Conservation (phyloP, 1,284 basidiomycete genomes). For the Tausonia pullulans region DNA sequence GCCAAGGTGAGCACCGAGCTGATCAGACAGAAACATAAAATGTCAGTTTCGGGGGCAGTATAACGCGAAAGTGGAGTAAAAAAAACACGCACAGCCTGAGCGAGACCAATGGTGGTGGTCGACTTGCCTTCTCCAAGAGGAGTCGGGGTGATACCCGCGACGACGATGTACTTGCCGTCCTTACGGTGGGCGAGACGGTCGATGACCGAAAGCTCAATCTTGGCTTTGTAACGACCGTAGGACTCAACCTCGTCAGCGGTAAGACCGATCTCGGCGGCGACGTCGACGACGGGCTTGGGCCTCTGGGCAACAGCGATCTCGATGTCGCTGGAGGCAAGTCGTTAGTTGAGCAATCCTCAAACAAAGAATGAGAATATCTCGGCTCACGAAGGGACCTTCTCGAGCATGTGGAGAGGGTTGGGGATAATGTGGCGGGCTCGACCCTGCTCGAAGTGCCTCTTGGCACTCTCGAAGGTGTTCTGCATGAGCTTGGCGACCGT, state of each 20-base stretch:
- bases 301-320: conserved; percentile 92
- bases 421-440: conserved; percentile 56
- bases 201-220: conserved; percentile 82
- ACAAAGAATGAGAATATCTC: neutral
- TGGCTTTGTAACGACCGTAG: conserved; percentile 95
- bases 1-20: conserved; percentile 79
- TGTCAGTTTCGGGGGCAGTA: too few relatives aligned
- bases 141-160: conserved; percentile 95
- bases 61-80: too few relatives aligned
- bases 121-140: conserved; percentile 98
- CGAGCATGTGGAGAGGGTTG: conserved; percentile 62
- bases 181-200: conserved; percentile 74
- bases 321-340: conserved; percentile 54
- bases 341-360: neutral
- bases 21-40: neutral
- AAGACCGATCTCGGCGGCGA: conserved; percentile 84
- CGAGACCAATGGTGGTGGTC: conserved; percentile 94
- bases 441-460: conserved; percentile 60
- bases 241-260: conserved; percentile 78
- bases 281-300: conserved; percentile 73
- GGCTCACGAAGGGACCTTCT: conserved; percentile 65
- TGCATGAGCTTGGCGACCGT: conserved; percentile 98
- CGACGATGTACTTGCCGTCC: conserved; percentile 94
- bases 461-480: conserved; percentile 79
- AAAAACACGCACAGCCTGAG: conserved; percentile 51